These are phyloP conservation scores for Carex kokanica DNA, from an alignment of 176 grass and related monocot genomes.

Conservation along the genomic window DNA sequence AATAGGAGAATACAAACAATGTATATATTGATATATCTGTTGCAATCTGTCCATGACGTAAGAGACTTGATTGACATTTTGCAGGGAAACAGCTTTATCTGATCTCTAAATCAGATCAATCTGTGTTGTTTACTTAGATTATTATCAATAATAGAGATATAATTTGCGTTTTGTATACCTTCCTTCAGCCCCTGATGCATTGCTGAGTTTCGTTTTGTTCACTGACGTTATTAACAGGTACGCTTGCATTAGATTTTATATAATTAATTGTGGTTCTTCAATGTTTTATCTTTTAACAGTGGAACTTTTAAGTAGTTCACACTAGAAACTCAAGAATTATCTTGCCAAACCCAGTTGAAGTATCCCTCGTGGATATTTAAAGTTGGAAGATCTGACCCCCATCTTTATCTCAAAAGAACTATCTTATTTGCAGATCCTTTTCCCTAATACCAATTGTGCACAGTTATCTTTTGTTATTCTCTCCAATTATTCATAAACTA, in stretches of 20 bases:
- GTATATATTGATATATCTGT: background rate
- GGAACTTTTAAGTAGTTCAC: background rate
- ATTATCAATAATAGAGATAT: background rate
- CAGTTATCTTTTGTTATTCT: background rate
- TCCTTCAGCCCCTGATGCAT: background rate
- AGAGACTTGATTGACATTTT: background rate
- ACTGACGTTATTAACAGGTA: background rate
- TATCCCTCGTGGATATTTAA: too few relatives aligned
- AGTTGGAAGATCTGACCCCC: too few relatives aligned
- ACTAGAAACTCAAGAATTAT: background rate
- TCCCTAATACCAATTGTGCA: background rate
- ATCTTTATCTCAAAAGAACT: background rate
- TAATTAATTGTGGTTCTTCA: background rate
- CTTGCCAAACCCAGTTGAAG: background rate
- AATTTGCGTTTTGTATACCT: background rate
- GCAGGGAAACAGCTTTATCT: background rate
- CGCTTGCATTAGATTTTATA: background rate
- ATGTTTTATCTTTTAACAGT: background rate
- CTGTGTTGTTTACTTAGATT: background rate
- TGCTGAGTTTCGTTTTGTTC: background rate
- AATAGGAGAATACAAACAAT: background rate
- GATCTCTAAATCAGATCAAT: background rate
- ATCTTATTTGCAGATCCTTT: background rate
- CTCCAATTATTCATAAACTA: background rate
- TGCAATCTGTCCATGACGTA: background rate